These are phyloP conservation scores for Platismatia glauca DNA, from an alignment of 495 filamentous ascomycete genomes.

Conservation along the genomic window DNA sequence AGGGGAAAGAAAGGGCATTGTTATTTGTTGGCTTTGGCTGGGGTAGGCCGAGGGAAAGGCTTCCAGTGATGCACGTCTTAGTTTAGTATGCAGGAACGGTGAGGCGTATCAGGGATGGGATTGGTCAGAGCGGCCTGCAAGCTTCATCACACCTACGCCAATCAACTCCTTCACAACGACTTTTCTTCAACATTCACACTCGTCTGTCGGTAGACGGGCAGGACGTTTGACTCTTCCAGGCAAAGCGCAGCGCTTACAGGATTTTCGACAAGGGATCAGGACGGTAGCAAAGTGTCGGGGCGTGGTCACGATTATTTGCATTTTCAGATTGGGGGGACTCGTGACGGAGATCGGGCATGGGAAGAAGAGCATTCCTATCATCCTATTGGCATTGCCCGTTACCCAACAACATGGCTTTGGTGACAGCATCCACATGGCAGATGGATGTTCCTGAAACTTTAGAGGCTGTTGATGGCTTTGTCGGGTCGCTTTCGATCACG, in stretches of 20 bases:
- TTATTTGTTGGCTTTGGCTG: not conserved
- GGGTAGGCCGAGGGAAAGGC: not conserved
- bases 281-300: conserved; percentile 14
- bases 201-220: conserved; percentile 4
- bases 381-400: not conserved
- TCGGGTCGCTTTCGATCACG: conserved; percentile 19
- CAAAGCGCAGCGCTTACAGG: conserved; percentile 23
- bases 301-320: not conserved
- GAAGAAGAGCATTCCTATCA: not conserved
- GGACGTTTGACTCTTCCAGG: conserved; percentile 5
- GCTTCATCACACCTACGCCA: conserved; percentile 5
- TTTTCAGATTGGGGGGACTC: not conserved
- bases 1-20: not conserved
- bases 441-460: not conserved
- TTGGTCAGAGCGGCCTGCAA: conserved; percentile 6
- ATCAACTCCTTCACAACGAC: not conserved
- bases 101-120: not conserved
- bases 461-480: not conserved
- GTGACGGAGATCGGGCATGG: not conserved
- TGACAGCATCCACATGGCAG: not conserved
- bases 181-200: not conserved
- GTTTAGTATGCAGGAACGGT: conserved; percentile 14
- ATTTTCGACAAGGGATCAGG: not conserved
- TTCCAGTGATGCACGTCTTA: not conserved
- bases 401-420: not conserved